Base-by-base conservation (phyloP, 495 filamentous ascomycete genomes). In the Tuber magnatum region DNA sequence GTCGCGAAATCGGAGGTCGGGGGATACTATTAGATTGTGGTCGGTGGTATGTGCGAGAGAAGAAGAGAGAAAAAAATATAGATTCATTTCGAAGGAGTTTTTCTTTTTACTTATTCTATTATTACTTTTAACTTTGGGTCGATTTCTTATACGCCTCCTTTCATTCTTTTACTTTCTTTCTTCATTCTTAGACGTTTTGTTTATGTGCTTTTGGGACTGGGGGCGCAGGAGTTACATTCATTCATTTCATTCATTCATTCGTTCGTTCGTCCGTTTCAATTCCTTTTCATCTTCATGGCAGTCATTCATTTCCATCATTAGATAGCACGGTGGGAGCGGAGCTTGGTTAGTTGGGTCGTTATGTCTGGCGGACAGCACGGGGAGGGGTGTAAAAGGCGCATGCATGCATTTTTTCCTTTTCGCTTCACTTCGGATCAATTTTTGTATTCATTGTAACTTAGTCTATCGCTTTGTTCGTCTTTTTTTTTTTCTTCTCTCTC, bases 1-100 rank as follows among this genome's bases (percentile, higher is more conserved):
- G 28, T 76, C 22, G 73, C 68, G 46, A 79, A 79, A 40, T 78
- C 75, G 44, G 76, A 79, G n/a, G 72, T 79, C 48, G 77, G 77
- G 10, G 77, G 48, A 68, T 73, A 22, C 32, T 70, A 8, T 35
- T 74, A 39, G 69, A n/a, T 42, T 71, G 32, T 71, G 39, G n/a
- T 40, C 32, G 0, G 41, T 4, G 69, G 69, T 44, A 24, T 41
- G 56, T 65, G 69, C 16, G 35, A 20, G 69, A 2, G 18, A 7
- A 41, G 35, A 10, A 22, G 7, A 14, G 7, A 14, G n/a, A n/a
- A 24, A 38, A 0, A 35, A 70, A 38, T 20, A 24, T 71, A 41
- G 39, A n/a, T 14, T 40, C 24, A 44, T 61, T 61, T 61, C n/a
- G 9, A 40, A 35, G 35, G 39, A 2, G 69, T 71, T 41, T 71